Evolutionary conservation across 2,329 filamentous ascomycete species (phyloP), one percentile per base, ranked within the genome.

Genomic region (Scolecobasidium constrictum): DNA sequence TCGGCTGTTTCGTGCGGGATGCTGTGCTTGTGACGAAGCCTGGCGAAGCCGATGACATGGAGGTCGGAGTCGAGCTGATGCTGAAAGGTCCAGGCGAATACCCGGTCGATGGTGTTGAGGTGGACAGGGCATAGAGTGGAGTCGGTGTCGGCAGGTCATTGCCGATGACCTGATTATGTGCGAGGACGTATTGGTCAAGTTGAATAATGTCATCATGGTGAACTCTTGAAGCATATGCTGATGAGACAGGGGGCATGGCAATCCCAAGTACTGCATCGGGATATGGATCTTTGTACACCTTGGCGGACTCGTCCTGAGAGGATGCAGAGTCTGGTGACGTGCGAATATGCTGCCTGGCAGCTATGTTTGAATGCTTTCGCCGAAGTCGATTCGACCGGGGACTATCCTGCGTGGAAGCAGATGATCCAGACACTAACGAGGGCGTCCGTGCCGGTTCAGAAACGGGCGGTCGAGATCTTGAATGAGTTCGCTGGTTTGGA

Each of bases 51-150:
- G 83, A 87, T 5, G 79, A 82, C 48, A 83, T 78, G 7, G 83
- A 87, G 4, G 82, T 86, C 5, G 83, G 83, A 3, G 83, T 87
- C 1, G 83, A 86, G 46, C 83, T 81, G 48, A 83, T 73, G 55
- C 83, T 87, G 59, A 86, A 87, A 4, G 77, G 65, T 2, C 80
- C 76, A 9, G 81, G 77, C 1, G 83, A 85, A 53, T 83, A 86
- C 47, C 79, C 70, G 2, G 83, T 86, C 3, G 83, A 87, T 28
- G 83, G 81, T 46, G 81, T 76, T 47, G 41, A 38, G n/a, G n/a
- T n/a, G 5, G 82, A 86, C 42, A 78, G 70, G 3, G 69, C 73
- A 58, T 81, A 78, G 5, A 76, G 62, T n/a, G 80, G 78, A 4
- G 77, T 80, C 6, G 77, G 77, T 5, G 78, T 75, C n/a, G 78